Percentiles rank a stretch among this genome's conserved stretches.
phyloP scores from a whole-genome alignment of 2,329 filamentous ascomycete species.

The Cordyceps militaris region DNA sequence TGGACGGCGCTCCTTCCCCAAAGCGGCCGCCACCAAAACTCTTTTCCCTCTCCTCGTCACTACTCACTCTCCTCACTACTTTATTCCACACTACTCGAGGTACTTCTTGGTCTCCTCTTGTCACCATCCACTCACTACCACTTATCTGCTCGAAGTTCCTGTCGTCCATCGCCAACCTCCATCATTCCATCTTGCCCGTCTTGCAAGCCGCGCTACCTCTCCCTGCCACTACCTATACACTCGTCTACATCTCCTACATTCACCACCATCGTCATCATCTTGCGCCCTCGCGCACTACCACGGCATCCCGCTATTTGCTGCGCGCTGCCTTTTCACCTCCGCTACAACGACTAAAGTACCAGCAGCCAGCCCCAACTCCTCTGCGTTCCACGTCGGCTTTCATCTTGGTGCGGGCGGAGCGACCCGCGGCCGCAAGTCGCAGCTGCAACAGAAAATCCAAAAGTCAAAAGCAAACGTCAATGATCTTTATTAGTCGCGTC shows the following conservation, averaged over 20 bases:
- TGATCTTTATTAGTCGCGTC: background rate
- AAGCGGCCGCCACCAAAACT: slow-evolving; percentile 8
- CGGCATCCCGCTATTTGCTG: background rate
- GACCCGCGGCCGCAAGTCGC: background rate
- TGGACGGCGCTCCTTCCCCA: slow-evolving; percentile 7
- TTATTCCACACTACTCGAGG: too few relatives aligned
- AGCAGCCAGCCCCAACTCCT: background rate
- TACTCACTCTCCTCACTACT: background rate
- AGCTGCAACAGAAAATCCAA: background rate
- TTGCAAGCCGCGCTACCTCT: background rate
- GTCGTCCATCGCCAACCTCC: background rate
- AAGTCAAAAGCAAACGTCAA: background rate
- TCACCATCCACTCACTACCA: background rate
- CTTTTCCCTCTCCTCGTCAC: background rate
- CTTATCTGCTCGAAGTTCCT: background rate
- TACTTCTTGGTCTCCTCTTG: background rate
- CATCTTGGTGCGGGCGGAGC: slow-evolving; percentile 2
- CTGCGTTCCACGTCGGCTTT: background rate
- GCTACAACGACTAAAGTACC: background rate
- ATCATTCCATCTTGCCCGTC: background rate
- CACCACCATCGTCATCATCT: background rate
- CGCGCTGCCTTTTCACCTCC: background rate
- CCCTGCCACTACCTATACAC: background rate
- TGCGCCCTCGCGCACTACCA: background rate
- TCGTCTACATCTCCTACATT: background rate